A percentile compares a stretch with the other conserved stretches of the same genome.
Conservation (phyloP, 1,284 basidiomycete species). For the Pseudozyma pruni region DNA sequence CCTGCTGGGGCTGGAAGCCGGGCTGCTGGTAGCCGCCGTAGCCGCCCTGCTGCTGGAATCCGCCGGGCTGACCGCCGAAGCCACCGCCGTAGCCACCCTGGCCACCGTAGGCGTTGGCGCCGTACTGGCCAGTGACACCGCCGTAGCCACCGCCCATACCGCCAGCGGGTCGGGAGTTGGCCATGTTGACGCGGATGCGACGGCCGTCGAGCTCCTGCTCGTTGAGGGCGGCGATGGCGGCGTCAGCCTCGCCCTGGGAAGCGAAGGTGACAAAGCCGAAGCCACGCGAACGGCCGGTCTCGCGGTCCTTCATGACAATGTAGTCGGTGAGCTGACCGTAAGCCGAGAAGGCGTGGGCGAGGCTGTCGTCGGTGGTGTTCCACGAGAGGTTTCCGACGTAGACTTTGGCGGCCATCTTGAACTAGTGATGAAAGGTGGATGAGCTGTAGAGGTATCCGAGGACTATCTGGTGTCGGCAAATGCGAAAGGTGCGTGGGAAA, state of each 20-base stretch:
- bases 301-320: conserved; percentile 93
- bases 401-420: conserved; percentile 66
- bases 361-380: conserved; percentile 67
- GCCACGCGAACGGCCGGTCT: conserved; percentile 88
- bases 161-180: conserved; percentile 79
- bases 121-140: conserved; percentile 65
- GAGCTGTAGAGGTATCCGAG: conserved; percentile 36
- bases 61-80: conserved; percentile 48
- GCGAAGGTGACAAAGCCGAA: conserved; percentile 83
- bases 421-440: conserved; percentile 16
- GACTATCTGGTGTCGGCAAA: conserved; percentile 34
- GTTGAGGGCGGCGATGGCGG: conserved; percentile 82
- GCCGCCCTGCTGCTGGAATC: conserved; percentile 54
- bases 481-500: no score
- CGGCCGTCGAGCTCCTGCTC: conserved; percentile 94
- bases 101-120: conserved; percentile 59
- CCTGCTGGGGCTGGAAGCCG: conserved; percentile 52
- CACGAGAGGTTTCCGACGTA: conserved; percentile 68
- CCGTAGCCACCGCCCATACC: conserved; percentile 63
- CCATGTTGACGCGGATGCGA: conserved; percentile 88
- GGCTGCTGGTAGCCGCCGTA: conserved; percentile 59
- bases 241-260: conserved; percentile 76
- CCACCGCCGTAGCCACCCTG: conserved; percentile 48
- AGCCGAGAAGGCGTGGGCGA: conserved; percentile 65
- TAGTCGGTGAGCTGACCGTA: conserved; percentile 67